Evolutionary conservation across 495 filamentous ascomycete species (phyloP).

Genomic region (Lophiotrema nucula): DNA sequence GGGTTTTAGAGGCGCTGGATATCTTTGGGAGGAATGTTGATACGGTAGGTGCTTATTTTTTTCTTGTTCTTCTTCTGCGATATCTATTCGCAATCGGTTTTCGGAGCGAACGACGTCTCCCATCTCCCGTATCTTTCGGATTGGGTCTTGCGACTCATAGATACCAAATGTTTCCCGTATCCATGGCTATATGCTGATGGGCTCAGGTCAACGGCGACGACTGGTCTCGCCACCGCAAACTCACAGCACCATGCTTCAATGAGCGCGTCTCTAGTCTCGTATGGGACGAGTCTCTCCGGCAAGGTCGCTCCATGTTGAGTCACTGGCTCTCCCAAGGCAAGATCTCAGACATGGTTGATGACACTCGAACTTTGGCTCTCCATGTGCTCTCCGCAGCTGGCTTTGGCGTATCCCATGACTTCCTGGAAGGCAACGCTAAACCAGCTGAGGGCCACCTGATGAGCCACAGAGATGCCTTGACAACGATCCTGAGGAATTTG

Average conservation of each 20-base stretch:
- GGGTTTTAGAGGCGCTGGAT: slow-evolving; percentile 9
- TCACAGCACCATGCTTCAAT: slow-evolving; percentile 34
- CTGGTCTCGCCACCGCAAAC: slow-evolving; percentile 31
- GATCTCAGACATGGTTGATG: slow-evolving; percentile 14
- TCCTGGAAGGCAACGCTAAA: background rate
- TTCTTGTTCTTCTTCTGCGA: too few species aligned
- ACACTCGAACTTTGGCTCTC: slow-evolving; percentile 28
- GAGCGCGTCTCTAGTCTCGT: slow-evolving; percentile 27
- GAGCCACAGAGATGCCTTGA: slow-evolving; percentile 26
- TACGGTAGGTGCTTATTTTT: slow-evolving; percentile 1
- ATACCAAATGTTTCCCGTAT: too few species aligned
- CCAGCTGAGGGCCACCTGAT: slow-evolving; percentile 9
- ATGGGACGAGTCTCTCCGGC: slow-evolving; percentile 31
- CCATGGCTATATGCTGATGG: too few species aligned
- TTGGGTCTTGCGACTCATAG: too few species aligned
- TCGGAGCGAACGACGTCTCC: too few species aligned
- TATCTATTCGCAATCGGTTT: too few species aligned
- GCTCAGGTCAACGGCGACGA: slow-evolving; percentile 25
- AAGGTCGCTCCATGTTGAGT: slow-evolving; percentile 20
- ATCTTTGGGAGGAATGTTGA: slow-evolving; percentile 25
- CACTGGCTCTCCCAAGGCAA: slow-evolving; percentile 20
- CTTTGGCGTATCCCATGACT: slow-evolving; percentile 24
- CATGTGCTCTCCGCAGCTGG: slow-evolving; percentile 28
- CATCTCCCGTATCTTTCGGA: too few species aligned
- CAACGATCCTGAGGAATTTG: slow-evolving; percentile 13